Evolutionary conservation across 768 basidiomycete species (phyloP).

Genomic region (Lactarius pseudohatsudake): DNA sequence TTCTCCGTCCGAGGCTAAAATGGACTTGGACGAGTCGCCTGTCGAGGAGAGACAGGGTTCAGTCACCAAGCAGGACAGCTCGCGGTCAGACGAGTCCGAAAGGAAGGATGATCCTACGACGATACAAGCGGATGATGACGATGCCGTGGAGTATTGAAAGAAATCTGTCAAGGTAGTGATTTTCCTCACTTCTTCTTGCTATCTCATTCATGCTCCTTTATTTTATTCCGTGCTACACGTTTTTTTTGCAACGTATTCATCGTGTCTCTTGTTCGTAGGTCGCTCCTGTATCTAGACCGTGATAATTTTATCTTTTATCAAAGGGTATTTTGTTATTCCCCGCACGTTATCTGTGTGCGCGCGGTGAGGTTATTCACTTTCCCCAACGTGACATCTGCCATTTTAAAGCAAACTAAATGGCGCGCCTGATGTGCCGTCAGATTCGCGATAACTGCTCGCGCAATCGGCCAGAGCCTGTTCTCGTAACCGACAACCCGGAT

Average conservation of each 20-base stretch:
- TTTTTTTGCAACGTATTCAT: constrained; percentile 18
- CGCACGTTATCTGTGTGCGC: background rate
- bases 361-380: background rate
- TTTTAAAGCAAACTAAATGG: constrained; percentile 14
- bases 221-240: constrained; percentile 20
- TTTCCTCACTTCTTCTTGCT: constrained; percentile 13
- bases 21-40: constrained; percentile 28
- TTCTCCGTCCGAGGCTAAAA: constrained; percentile 25
- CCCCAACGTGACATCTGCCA: constrained; percentile 24
- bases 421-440: constrained; percentile 17
- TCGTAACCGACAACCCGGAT: constrained; percentile 19
- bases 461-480: constrained; percentile 17
- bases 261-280: constrained; percentile 23
- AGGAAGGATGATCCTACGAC: constrained; percentile 37
- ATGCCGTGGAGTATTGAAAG: constrained; percentile 72
- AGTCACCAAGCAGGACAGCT: constrained; percentile 15
- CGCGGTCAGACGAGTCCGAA: constrained; percentile 26
- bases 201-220: constrained; percentile 13
- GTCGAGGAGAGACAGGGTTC: constrained; percentile 19
- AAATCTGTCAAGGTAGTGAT: constrained; percentile 22
- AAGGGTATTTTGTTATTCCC: constrained; percentile 11
- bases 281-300: constrained; percentile 26
- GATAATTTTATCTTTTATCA: constrained; percentile 24
- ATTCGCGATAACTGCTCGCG: constrained; percentile 13
- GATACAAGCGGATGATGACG: constrained; percentile 71